A percentile compares a stretch with the other conserved stretches of the same genome.
Evolutionary conservation across 139 green algal genomes (phyloP).

Genomic region (Picochlorum sp.): DNA sequence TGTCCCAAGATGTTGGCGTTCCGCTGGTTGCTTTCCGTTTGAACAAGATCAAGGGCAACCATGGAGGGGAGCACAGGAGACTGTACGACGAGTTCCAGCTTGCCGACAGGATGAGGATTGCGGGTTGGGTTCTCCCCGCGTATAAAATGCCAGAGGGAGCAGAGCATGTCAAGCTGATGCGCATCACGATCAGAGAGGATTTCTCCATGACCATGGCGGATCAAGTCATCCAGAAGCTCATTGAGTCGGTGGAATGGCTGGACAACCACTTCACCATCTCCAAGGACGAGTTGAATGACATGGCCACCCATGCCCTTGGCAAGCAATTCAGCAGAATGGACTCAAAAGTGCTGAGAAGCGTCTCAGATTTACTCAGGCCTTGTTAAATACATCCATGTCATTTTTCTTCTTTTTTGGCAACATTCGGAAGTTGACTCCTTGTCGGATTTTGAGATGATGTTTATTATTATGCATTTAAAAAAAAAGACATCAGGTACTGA

Average conservation of each 20-base stretch:
- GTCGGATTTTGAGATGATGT: too few relatives aligned
- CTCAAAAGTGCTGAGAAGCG: background rate
- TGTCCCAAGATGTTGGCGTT: conserved; percentile 34
- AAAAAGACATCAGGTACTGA: too few relatives aligned
- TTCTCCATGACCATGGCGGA: conserved; percentile 33
- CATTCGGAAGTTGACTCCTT: background rate
- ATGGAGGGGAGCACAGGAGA: conserved; percentile 14
- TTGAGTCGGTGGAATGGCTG: conserved; percentile 36
- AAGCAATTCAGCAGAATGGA: conserved; percentile 1
- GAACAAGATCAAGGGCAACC: conserved; percentile 10
- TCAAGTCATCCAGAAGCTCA: conserved; percentile 33
- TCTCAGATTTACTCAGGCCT: background rate
- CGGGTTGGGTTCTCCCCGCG: conserved; percentile 54
- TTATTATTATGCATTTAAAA: too few relatives aligned
- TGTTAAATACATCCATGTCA: background rate
- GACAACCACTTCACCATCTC: conserved; percentile 41
- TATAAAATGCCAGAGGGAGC: conserved; percentile 53
- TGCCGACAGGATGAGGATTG: conserved; percentile 40
- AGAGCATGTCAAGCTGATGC: conserved; percentile 22
- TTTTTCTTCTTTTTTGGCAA: background rate
- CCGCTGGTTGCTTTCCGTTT: conserved; percentile 57
- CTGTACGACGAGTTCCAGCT: conserved; percentile 59
- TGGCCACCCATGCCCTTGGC: background rate
- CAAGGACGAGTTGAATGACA: conserved; percentile 11
- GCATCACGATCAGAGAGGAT: conserved; percentile 40